phyloP scores from a whole-genome alignment of 139 green algal species.

The Chlamydomonas sphaeroides region DNA sequence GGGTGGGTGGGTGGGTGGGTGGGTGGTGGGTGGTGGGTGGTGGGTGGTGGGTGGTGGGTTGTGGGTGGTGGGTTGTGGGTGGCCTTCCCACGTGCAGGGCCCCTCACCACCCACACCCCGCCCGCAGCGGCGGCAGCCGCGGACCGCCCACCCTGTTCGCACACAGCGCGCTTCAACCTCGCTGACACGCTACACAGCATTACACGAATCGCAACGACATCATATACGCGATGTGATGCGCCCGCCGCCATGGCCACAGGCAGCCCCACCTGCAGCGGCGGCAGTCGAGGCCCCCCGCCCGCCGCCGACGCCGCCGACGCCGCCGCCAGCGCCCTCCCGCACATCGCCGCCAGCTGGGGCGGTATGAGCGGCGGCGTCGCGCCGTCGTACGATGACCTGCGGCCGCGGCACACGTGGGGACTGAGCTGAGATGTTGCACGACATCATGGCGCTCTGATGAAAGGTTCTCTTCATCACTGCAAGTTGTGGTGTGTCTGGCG shows the following conservation, averaged over 20 bases:
- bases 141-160: too few relatives aligned
- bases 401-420: background rate
- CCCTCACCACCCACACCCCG: background rate
- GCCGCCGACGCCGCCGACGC: background rate
- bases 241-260: too few relatives aligned
- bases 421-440: background rate
- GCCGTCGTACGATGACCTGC: constrained; percentile 57
- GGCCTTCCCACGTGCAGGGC: background rate
- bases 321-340: background rate
- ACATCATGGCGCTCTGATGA: background rate
- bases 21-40: too few relatives aligned
- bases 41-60: background rate
- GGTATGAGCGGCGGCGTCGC: constrained; percentile 61
- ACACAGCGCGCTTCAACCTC: too few relatives aligned
- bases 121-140: background rate
- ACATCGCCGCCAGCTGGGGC: constrained; percentile 29
- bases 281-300: background rate
- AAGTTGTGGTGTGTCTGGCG: too few relatives aligned
- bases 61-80: too few relatives aligned
- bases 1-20: background rate
- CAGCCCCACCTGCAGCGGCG: background rate
- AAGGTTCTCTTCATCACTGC: too few relatives aligned
- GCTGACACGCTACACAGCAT: too few relatives aligned
- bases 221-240: too few relatives aligned
- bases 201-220: too few relatives aligned